Evolutionary conservation across 2,329 filamentous ascomycete species (phyloP), one percentile per base, ranked within the genome.

Genomic region (Elsinoe ampelina): DNA sequence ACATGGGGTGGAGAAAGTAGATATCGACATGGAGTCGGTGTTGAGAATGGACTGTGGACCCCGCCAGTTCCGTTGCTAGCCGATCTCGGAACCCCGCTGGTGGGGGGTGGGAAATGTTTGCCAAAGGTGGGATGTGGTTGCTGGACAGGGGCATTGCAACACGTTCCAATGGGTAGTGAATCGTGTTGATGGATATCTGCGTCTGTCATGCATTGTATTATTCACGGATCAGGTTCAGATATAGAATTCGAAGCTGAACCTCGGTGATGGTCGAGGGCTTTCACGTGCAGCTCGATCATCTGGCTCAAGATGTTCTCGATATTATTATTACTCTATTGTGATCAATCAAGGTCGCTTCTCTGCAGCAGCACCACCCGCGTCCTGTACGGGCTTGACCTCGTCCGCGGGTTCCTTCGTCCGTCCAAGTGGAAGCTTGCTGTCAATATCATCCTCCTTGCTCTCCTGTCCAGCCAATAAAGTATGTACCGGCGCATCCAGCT

Each of bases 401-500:
- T 58, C 55, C 10, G 54, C 58, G 38, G 61, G 60, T 57, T 64
- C 60, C 52, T 63, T 62, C 20, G 61, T 63, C 59, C 59, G 54
- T 7, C 62, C 60, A 5, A 63, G 58, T 32, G 61, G 61, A 20
- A 63, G 45, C 48, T 63, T 56, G 19, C 42, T 47, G 42, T 57
- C 57, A 13, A 50, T 42, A 13, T 17, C 22, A 35, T 58, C 58
- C 52, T 59, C 43, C 47, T 58, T 55, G 32, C 35, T 42, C 62
- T 76, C 73, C 69, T 86, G 82, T 61, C 81, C 81, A 45, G 78
- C 85, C 61, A 98, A 81, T 36, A 98, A 82, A 42, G 92, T 95
- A 70, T 87, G 82, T 54, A 91, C 85, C 10, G 90, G 89, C 57
- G 85, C 85, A 64, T 85, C 83, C 64, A 98, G 86, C 80, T 95